Evolutionary conservation across 1,284 basidiomycete genomes (phyloP), one percentile per base, ranked within the genome.

Genomic region (Takashimella koratensis): DNA sequence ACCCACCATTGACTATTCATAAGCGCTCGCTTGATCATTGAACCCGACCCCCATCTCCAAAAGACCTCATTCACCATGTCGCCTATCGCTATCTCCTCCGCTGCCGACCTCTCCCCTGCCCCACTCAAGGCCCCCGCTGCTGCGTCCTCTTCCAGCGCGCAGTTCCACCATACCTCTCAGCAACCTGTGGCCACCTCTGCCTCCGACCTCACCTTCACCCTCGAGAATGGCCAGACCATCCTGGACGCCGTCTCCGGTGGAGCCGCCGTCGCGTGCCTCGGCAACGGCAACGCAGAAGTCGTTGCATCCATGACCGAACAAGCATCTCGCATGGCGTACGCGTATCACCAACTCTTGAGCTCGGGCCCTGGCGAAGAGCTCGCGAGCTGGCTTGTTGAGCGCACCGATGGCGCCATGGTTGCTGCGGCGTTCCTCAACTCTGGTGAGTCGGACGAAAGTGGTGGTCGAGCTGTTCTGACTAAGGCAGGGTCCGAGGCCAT

Each of bases 191-290:
- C 57, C 5, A 24, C 46, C n/a, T 53, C 52, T 11, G 54, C 47
- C 19, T 40, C 48, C 0, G 65, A 63, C n/a, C 36, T 65, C 13
- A 43, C 52, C 25, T 65, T 58, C 56, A 62, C 56, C 36, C 62
- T 69, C 24, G 30, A 46, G 3, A 45, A 57, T 41, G 67, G 67
- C 12, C 45, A 44, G n/a, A 40, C 41, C 11, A 49, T 69, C n/a
- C 58, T 69, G 27, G 67, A 69, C 50, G 65, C 59, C 45, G 51
- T 61, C 26, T 59, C 57, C 23, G 90, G 90, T 44, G 90, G 90
- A 25, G 89, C 89, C 12, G 88, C 90, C 11, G 90, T 93, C 39
- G 74, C 84, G 5, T 90, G 86, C 67, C 71, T 93, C 40, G 90
- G 90, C 1, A 83, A 83, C 59, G 83, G 81, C 11, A 84, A 92